Evolutionary conservation across 768 basidiomycete genomes (phyloP), one percentile per base, ranked within the genome.

Genomic region (Panus rudis): DNA sequence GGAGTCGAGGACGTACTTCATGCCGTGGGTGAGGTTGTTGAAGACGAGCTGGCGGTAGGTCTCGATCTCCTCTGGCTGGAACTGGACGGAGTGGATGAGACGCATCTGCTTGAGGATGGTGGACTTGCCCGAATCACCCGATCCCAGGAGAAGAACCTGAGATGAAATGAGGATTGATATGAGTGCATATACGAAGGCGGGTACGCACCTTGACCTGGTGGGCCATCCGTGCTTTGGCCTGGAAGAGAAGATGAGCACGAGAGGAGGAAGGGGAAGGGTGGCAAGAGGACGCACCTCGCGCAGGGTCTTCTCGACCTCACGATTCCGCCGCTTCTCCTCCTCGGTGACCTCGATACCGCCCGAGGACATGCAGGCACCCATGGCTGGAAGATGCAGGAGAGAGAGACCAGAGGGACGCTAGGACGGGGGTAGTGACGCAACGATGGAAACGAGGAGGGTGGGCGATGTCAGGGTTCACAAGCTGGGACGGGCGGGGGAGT

Each of bases 61-160:
- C 63, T 98, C 93, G 28, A 87, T 74, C 62, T 98, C 96, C 54
- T 79, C 75, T 0, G 75, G 40, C 0, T 82, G 76, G 65, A 96
- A 99, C 0, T 88, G 84, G 1, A 90, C 70, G 46, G 79, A 76
- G 64, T 98, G 93, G 39, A 99, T 96, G 28, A 96, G 70, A 28
- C 92, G 82, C 93, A 97, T 98, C 84, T 98, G 92, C 86, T 92
- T 92, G 61, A 92, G 73, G 56, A 96, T 75, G 7, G 92, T 96
- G 5, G 86, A 89, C 64, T 96, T 97, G 19, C 92, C 92, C 24
- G 84, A 88, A 59, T 94, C 92, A 22, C 92, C 92, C 32, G 92
- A 92, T 32, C 92, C 92, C 28, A 97, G 72, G 20, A 97, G 72
- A 39, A 97, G 71, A 13, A 96, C 82, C 84, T 92, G 48, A 41